These are phyloP conservation scores for Polychaeton citri DNA, from an alignment of 2,329 filamentous ascomycete genomes.

Conservation along the genomic window DNA sequence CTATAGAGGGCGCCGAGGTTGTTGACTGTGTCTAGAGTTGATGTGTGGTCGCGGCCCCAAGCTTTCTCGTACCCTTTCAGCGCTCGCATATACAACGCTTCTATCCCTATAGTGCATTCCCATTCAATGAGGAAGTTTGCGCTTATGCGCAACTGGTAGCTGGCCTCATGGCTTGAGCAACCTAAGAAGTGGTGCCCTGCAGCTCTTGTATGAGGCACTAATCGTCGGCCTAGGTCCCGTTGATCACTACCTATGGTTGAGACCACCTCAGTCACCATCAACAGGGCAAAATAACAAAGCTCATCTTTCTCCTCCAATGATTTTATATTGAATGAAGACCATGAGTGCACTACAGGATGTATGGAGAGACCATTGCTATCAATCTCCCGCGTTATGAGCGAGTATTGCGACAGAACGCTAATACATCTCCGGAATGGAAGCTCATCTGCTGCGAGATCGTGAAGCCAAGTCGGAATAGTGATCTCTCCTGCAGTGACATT, in stretches of 20 bases:
- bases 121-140: background rate
- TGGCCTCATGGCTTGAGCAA: conserved; percentile 4
- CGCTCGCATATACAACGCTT: conserved; percentile 5
- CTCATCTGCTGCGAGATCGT: conserved; percentile 6
- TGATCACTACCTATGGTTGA: background rate
- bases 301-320: background rate
- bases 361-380: conserved; percentile 18
- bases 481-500: conserved; percentile 2
- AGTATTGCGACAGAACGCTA: conserved; percentile 15
- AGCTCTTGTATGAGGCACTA: conserved; percentile 7
- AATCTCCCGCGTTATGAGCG: conserved; percentile 8
- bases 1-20: background rate
- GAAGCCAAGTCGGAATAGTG: conserved; percentile 4
- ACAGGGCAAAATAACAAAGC: background rate
- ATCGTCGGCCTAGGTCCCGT: background rate
- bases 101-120: background rate
- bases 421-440: conserved; percentile 9
- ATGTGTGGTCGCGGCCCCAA: conserved; percentile 4
- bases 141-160: background rate
- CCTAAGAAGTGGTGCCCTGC: conserved; percentile 8
- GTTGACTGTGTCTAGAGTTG: conserved; percentile 3
- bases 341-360: conserved; percentile 23
- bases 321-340: conserved; percentile 5
- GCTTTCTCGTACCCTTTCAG: conserved; percentile 6
- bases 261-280: background rate